Conservation (phyloP, 2,329 filamentous ascomycete genomes). For the Pochonia chlamydosporia region DNA sequence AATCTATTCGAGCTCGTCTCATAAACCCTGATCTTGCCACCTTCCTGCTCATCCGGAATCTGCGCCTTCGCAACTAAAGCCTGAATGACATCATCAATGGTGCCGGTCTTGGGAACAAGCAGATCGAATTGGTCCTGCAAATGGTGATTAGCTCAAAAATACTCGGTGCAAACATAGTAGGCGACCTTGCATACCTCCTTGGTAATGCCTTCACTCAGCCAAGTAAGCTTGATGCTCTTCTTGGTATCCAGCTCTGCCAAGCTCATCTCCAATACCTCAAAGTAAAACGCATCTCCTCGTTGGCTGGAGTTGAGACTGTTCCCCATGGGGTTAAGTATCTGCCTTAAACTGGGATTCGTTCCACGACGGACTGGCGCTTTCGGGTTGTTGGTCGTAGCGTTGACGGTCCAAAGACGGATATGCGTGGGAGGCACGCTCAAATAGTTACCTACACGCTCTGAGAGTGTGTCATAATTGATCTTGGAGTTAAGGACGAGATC, state of each 20-base stretch:
- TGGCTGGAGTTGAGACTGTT: slow-evolving; percentile 66
- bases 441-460: slow-evolving; percentile 74
- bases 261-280: slow-evolving; percentile 91
- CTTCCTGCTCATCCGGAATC: slow-evolving; percentile 65
- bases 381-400: slow-evolving; percentile 67
- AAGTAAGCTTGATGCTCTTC: slow-evolving; percentile 76
- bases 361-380: slow-evolving; percentile 72
- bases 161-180: neutral
- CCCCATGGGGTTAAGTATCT: slow-evolving; percentile 72
- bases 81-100: slow-evolving; percentile 70
- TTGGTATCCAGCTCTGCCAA: slow-evolving; percentile 89
- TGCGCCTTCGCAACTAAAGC: slow-evolving; percentile 75
- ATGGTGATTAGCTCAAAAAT: neutral
- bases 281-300: slow-evolving; percentile 74
- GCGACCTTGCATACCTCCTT: slow-evolving; percentile 61
- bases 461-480: slow-evolving; percentile 82
- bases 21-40: slow-evolving; percentile 70
- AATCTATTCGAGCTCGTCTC: slow-evolving; percentile 80
- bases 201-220: slow-evolving; percentile 81
- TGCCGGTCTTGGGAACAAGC: slow-evolving; percentile 81
- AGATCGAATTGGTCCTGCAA: slow-evolving; percentile 69
- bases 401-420: slow-evolving; percentile 85
- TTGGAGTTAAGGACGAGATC: slow-evolving; percentile 77
- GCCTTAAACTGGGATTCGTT: slow-evolving; percentile 63
- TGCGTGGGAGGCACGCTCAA: slow-evolving; percentile 77